Base-by-base conservation (phyloP, 108 stramenopile genomes). In the Fragilariopsis cylindrus region DNA sequence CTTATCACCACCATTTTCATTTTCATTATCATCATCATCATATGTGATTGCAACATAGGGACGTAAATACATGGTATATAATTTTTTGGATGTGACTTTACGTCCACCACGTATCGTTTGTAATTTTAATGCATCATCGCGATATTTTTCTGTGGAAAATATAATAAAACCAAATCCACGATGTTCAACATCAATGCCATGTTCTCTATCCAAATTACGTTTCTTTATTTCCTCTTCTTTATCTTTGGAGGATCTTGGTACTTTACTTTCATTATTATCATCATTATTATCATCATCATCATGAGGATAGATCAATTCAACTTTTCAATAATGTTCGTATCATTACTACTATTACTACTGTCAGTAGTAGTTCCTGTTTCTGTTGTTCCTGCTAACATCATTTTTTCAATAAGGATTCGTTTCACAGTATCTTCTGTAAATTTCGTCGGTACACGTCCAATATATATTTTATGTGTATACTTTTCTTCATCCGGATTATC, bases 161-260 rank as follows among this genome's bases (percentile, higher is more conserved):
- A 85, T 88, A 15, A 88, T 87, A 74, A 92, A 92, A n/a, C 82
- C 88, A 81, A 89, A 92, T 30, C 90, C 90, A 18, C 90, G 77
- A 78, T 92, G 90, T 64, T 72, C 63, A 41, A 67, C 58, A 54
- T 68, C 70, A 2, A 57, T 48, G 0, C 49, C 71, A 48, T 52
- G 48, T 1, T 44, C 15, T 66, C 50, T 63, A 48, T 69, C 19
- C 7, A 7, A 30, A 30, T 30, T 30, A 30, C 55, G 54, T 76
- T 47, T 80, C 71, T 70, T 52, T 52, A 9, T 49, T 74, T 67
- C 44, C 50, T n/a, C 7, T 57, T 41, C 74, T 56, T 78, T 40
- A 4, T 40, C 16, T 70, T 70, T n/a, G 2, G 58, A 60, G 48
- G 55, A 18, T 71, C 69, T 4, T 57, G 57, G 42, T 79, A 66